Conservation (phyloP, 2,329 filamentous ascomycete genomes). For the Penicillium sp. region DNA sequence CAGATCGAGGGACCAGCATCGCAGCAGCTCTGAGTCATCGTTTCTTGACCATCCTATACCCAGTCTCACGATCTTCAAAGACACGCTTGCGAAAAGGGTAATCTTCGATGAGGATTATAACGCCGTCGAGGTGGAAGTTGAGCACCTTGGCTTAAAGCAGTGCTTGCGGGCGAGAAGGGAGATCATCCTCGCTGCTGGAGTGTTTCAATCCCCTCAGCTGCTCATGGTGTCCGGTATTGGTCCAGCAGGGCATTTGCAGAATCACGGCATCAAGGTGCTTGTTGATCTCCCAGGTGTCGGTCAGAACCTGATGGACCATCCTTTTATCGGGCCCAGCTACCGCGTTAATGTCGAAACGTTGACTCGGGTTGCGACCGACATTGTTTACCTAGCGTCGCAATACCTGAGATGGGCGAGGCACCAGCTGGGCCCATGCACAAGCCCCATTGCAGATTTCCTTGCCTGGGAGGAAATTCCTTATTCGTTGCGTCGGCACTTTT, state of each 20-base stretch:
- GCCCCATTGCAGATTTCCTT: conserved; percentile 31
- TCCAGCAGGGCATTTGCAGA: conserved; percentile 35
- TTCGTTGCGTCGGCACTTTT: conserved; percentile 26
- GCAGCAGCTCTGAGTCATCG: conserved; percentile 39
- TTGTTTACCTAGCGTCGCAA: conserved; percentile 21
- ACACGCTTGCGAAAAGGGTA: conserved; percentile 52
- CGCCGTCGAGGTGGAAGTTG: conserved; percentile 49
- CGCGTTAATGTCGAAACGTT: conserved; percentile 34
- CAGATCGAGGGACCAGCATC: conserved; percentile 28
- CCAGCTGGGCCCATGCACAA: conserved; percentile 28
- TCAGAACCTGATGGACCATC: conserved; percentile 44
- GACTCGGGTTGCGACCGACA: conserved; percentile 25
- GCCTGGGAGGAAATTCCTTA: conserved; percentile 42
- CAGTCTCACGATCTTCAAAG: conserved; percentile 47
- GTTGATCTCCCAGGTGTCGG: conserved; percentile 40
- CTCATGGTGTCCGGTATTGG: conserved; percentile 59
- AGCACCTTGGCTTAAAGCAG: conserved; percentile 48
- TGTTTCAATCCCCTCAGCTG: conserved; percentile 51
- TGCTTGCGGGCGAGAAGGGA: conserved; percentile 45
- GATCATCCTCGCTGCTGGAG: conserved; percentile 56
- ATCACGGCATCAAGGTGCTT: conserved; percentile 34
- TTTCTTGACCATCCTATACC: conserved; percentile 36
- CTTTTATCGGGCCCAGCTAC: conserved; percentile 35
- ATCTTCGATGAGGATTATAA: conserved; percentile 45
- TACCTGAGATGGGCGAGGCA: conserved; percentile 12